These are phyloP conservation scores for Venturia pyrina DNA, from an alignment of 2,329 filamentous ascomycete species.

Conservation along the genomic window DNA sequence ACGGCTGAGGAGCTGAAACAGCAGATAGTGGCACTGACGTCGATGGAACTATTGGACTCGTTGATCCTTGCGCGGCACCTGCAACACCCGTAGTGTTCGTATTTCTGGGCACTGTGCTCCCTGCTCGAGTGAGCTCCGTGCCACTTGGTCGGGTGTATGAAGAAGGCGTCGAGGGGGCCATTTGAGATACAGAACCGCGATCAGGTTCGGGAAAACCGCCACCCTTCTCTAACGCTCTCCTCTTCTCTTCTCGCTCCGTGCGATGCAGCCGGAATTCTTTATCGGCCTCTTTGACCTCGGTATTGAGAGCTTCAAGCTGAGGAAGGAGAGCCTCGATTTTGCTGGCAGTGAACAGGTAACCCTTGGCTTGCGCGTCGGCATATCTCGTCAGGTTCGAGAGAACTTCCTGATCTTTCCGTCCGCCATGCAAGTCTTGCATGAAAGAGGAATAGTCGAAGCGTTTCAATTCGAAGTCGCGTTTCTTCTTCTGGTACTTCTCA, in stretches of 20 bases:
- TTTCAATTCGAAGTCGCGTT: constrained; percentile 91
- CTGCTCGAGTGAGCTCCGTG: neutral
- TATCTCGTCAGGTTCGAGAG: constrained; percentile 90
- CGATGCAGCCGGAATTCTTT: constrained; percentile 95
- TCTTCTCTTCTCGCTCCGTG: constrained; percentile 91
- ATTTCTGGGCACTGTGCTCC: neutral
- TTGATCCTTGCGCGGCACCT: neutral
- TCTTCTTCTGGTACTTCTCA: constrained; percentile 89
- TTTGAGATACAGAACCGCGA: neutral
- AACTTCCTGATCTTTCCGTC: constrained; percentile 96
- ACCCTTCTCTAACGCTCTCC: constrained; percentile 80
- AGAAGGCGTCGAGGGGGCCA: constrained; percentile 2
- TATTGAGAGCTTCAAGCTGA: constrained; percentile 77
- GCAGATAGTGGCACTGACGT: constrained; percentile 4
- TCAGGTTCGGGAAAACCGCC: constrained; percentile 17
- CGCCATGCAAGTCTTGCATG: constrained; percentile 97
- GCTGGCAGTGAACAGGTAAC: constrained; percentile 72
- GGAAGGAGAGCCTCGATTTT: constrained; percentile 81
- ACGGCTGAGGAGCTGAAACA: neutral
- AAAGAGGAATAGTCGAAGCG: constrained; percentile 98
- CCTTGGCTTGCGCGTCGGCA: constrained; percentile 78
- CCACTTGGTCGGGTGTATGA: constrained; percentile 15
- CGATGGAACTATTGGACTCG: neutral
- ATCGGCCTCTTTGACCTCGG: constrained; percentile 84
- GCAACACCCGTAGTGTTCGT: neutral